Base-by-base conservation (phyloP, 345 rosid genomes). In the Populus pruinosa region DNA sequence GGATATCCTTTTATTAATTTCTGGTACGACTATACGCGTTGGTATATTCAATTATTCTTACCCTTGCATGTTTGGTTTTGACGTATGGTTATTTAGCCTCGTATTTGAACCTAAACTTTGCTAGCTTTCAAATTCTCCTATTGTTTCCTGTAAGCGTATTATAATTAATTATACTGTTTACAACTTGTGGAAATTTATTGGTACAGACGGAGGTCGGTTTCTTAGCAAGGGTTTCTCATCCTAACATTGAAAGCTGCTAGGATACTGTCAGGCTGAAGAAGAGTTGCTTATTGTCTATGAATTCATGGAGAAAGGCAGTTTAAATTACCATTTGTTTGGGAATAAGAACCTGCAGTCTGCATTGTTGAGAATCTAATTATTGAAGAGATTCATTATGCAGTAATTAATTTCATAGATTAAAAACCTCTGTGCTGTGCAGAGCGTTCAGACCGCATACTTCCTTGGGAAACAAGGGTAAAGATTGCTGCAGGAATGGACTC, bases 161-260 rank as follows among this genome's bases (percentile, higher is more conserved):
- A 31, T 31, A 31, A 31, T 31, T 31, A 31, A 31, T 31, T 31
- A 31, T 31, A 27, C 29, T 31, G 33, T 31, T 31, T 2, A 31
- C 33, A 31, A 31, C 33, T 31, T 31, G 33, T 31, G 33, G 33
- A 4, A 33, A 33, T 4, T 33, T 33, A 33, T 6, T 50, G 56
- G 33, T 78, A 20, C 80, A 78, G 76, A 18, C 74, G 12, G 76
- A 78, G 33, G 53, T 78, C 27, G 25, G 25, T 7, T 20, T 78
- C 39, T 36, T 78, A 76, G 73, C 76, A n/a, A 25, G 25, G 41
- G 11, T 78, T 33, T 63, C 21, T 31, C 80, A 78, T 59, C 80
- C 76, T 18, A 71, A 78, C 69, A 31, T 78, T 33, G 76, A 27
- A 71, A 78, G 53, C 16, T 78, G 33, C 33, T 78, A 8, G 76